A percentile compares a stretch with the other conserved stretches of the same genome.
phyloP scores from a whole-genome alignment of 2,329 filamentous ascomycete genomes.

The Neoascochyta sp. region DNA sequence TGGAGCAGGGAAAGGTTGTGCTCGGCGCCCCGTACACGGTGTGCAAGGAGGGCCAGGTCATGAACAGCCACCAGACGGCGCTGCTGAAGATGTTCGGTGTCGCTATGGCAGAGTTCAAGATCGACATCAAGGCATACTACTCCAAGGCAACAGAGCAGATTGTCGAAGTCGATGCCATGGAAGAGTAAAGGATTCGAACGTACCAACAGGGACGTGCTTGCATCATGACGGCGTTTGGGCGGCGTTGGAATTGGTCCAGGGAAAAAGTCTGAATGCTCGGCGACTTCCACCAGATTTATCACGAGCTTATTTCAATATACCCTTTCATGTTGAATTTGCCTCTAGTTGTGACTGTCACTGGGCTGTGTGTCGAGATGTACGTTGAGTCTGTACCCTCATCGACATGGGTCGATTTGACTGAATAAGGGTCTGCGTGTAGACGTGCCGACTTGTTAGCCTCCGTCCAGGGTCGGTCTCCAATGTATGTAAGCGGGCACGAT shows the following conservation, averaged over 20 bases:
- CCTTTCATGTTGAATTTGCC: slow-evolving; percentile 14
- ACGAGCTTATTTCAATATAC: slow-evolving; percentile 26
- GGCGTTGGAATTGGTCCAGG: slow-evolving; percentile 17
- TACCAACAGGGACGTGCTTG: slow-evolving; percentile 5
- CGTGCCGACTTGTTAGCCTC: too few relatives aligned
- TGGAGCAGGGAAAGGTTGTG: slow-evolving; percentile 84
- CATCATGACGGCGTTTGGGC: slow-evolving; percentile 24
- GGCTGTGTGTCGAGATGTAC: too few relatives aligned
- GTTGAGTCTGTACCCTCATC: too few relatives aligned
- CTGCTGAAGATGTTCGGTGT: slow-evolving; percentile 92
- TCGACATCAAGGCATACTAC: slow-evolving; percentile 68
- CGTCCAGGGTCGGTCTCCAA: too few relatives aligned
- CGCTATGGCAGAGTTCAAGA: slow-evolving; percentile 83
- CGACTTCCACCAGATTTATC: slow-evolving; percentile 8
- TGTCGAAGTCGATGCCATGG: slow-evolving; percentile 53
- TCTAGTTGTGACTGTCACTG: too few relatives aligned
- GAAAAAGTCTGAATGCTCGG: slow-evolving; percentile 16
- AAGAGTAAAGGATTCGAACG: slow-evolving; percentile 33
- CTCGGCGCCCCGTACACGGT: slow-evolving; percentile 70
- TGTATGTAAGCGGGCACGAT: too few relatives aligned
- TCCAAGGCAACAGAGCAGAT: slow-evolving; percentile 29
- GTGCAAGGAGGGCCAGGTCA: slow-evolving; percentile 76
- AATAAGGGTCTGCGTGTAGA: too few relatives aligned
- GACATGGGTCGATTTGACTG: too few relatives aligned
- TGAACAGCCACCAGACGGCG: slow-evolving; percentile 90